Percentiles rank a stretch among this genome's conserved stretches.
These are phyloP conservation scores for Ceratorhiza oryzae-sativae DNA, from an alignment of 1,284 basidiomycete genomes.

Conservation along the genomic window DNA sequence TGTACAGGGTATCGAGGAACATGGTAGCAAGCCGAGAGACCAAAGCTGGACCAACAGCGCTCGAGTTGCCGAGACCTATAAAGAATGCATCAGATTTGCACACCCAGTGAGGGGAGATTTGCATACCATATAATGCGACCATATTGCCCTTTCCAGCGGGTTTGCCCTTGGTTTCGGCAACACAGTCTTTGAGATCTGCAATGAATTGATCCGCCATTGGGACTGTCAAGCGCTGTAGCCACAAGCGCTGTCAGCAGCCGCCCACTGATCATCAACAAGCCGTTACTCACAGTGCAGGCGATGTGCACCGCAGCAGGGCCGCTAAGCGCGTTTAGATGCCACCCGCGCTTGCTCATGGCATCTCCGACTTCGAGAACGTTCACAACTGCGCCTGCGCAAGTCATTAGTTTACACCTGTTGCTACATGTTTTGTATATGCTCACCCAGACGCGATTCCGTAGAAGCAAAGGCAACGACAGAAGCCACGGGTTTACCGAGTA, in stretches of 20 bases:
- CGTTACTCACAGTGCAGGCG: conserved; percentile 84
- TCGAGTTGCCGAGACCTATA: conserved; percentile 85
- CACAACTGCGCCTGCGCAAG: conserved; percentile 60
- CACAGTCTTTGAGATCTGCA: conserved; percentile 78
- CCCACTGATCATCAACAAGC: too few relatives aligned
- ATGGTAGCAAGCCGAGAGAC: conserved; percentile 82
- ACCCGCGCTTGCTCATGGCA: conserved; percentile 81
- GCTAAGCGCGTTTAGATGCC: conserved; percentile 89
- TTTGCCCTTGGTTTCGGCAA: conserved; percentile 65
- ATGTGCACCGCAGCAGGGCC: conserved; percentile 89
- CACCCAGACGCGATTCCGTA: conserved; percentile 17
- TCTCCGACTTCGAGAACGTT: conserved; percentile 91
- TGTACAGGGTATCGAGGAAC: conserved; percentile 85
- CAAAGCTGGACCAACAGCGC: conserved; percentile 86
- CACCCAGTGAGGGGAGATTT: neutral
- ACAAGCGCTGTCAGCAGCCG: neutral
- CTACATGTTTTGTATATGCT: neutral
- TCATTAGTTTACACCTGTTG: neutral
- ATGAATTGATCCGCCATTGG: conserved; percentile 80
- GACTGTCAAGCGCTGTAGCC: conserved; percentile 72
- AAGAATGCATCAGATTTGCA: neutral
- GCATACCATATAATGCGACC: conserved; percentile 87
- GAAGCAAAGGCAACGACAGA: conserved; percentile 87
- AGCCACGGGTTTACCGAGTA: conserved; percentile 89
- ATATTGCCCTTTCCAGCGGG: conserved; percentile 77